Evolutionary conservation across 768 basidiomycete genomes (phyloP).

Genomic region (Holtermannia corniformis): DNA sequence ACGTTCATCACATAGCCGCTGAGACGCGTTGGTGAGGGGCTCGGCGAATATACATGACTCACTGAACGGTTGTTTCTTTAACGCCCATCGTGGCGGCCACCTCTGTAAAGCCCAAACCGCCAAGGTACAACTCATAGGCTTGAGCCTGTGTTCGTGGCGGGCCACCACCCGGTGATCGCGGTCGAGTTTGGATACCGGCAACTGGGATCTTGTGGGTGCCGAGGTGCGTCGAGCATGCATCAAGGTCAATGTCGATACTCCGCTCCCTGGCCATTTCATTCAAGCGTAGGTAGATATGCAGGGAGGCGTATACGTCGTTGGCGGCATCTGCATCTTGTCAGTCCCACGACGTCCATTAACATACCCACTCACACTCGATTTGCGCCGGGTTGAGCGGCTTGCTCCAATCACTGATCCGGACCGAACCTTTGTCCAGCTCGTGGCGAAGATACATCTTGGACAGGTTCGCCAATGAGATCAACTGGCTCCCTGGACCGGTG

Average conservation of each 20-base stretch:
- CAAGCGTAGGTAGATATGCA: constrained; percentile 22
- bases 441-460: constrained; percentile 18
- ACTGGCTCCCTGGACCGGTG: constrained; percentile 20
- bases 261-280: constrained; percentile 8
- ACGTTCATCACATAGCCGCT: background rate
- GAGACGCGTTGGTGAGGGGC: background rate
- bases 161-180: background rate
- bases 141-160: constrained; percentile 8
- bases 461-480: constrained; percentile 31
- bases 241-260: constrained; percentile 6
- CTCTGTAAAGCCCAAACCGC: constrained; percentile 1
- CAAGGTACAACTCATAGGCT: constrained; percentile 6
- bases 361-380: constrained; percentile 27
- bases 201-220: background rate
- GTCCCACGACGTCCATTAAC: background rate
- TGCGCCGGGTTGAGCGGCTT: constrained; percentile 14
- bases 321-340: constrained; percentile 27
- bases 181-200: background rate
- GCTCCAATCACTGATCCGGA: constrained; percentile 31
- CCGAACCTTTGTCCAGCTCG: constrained; percentile 24
- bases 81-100: constrained; percentile 8
- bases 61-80: constrained; percentile 17
- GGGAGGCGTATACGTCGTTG: constrained; percentile 32
- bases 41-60: constrained; percentile 5
- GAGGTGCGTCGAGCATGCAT: constrained; percentile 2